A percentile compares a stretch with the other conserved stretches of the same genome.
Evolutionary conservation across 2,329 filamentous ascomycete genomes (phyloP).

Genomic region (Sarocladiaceae sp.): DNA sequence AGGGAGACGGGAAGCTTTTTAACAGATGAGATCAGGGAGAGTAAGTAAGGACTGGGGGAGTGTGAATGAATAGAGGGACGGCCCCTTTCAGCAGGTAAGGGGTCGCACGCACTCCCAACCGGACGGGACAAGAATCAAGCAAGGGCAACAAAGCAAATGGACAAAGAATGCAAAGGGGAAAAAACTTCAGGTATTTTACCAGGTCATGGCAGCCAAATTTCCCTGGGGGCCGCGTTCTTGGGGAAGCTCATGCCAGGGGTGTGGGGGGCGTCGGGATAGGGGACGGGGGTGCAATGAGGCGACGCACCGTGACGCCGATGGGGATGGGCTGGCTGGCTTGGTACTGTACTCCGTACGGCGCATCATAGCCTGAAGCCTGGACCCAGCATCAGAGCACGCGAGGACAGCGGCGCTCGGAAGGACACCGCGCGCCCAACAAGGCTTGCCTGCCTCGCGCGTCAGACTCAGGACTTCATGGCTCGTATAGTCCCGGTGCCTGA

Average conservation of each 20-base stretch:
- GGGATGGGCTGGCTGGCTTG: background rate
- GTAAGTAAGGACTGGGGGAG: background rate
- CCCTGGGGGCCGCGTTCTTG: constrained; percentile 7
- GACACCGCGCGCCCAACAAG: constrained; percentile 2
- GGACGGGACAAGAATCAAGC: constrained; percentile 2
- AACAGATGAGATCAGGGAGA: constrained; percentile 11
- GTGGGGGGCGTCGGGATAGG: constrained; percentile 7
- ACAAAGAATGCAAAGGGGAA: constrained; percentile 6
- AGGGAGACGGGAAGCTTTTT: constrained; percentile 20
- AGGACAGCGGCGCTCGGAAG: background rate
- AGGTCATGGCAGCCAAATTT: constrained; percentile 7
- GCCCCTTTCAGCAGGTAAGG: constrained; percentile 4
- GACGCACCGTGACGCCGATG: constrained; percentile 8
- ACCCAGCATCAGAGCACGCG: background rate
- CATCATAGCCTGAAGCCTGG: constrained; percentile 7
- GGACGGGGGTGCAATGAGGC: background rate
- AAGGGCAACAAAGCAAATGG: constrained; percentile 3
- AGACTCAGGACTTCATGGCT: background rate
- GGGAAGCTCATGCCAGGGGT: constrained; percentile 3
- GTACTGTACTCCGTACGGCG: constrained; percentile 1
- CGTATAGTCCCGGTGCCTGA: constrained; percentile 6
- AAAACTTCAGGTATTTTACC: constrained; percentile 5
- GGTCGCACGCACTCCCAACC: constrained; percentile 4
- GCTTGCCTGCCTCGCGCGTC: constrained; percentile 1
- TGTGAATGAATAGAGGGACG: constrained; percentile 9